Base-by-base conservation (phyloP, 257 asterid genomes). In the Petunia axillaris region DNA sequence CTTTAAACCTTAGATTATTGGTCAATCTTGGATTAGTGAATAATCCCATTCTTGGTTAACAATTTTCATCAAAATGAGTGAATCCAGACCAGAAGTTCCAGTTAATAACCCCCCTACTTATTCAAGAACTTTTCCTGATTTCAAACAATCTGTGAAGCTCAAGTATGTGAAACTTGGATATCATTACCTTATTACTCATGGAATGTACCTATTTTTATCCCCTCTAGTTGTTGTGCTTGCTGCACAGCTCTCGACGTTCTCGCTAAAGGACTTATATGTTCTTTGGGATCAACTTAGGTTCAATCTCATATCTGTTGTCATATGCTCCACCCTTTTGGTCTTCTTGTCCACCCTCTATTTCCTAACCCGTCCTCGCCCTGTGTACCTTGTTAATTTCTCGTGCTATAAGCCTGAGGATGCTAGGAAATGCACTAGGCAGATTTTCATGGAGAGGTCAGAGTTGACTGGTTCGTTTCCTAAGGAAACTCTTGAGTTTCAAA, bases 151-250 rank as follows among this genome's bases (percentile, higher is more conserved):
- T 0, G 83, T 82, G 41, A 85, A 85, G 62, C 67, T 85, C 70
- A 85, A 85, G 81, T 85, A 85, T 80, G 86, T 85, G 50, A 85
- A 85, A 46, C 88, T 85, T 62, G 88, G 88, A 8, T 85, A 85
- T 48, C 87, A 82, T 79, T 75, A 82, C 85, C 85, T 85, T 6
- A 85, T 85, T 62, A 85, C 85, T 8, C 87, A 85, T 82, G 87
- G 87, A 64, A 85, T 85, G 85, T 82, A 82, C 66, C 73, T 85
- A 48, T 79, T 79, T 63, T 67, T 85, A 55, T 82, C 82, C 64
- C 88, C 88, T 35, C n/a, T 85, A 35, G 77, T 82, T 10, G 79
- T 82, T 50, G 62, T 85, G 36, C 37, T 76, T 70, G 88, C 86
- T 50, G 86, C 86, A 43, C 88, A 85, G 15, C 14, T 85, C 6